phyloP scores from a whole-genome alignment of 2,329 filamentous ascomycete species.

The Fusarium palustre region DNA sequence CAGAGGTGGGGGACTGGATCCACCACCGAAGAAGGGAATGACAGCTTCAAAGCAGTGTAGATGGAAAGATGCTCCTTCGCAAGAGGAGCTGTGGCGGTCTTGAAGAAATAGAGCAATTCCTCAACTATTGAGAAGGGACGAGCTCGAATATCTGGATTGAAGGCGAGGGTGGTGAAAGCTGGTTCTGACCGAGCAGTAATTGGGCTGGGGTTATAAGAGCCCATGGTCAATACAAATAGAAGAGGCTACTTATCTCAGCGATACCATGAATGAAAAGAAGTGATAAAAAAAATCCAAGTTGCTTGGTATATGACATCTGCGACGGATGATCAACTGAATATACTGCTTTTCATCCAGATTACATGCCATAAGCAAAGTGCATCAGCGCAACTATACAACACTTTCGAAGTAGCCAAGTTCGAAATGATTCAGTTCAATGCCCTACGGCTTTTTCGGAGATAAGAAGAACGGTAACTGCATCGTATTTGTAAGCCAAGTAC shows the following conservation, averaged over 20 bases:
- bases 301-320: not conserved
- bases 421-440: not conserved
- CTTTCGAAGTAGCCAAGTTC: not conserved
- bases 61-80: constrained; percentile 8
- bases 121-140: constrained; percentile 10
- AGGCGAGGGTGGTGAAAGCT: not conserved
- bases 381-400: not conserved
- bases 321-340: not conserved
- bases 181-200: not conserved
- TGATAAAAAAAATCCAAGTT: not conserved
- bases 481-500: too few species aligned
- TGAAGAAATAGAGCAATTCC: constrained; percentile 3
- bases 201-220: not conserved
- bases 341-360: not conserved
- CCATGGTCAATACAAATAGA: not conserved
- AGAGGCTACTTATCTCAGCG: not conserved
- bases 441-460: not conserved
- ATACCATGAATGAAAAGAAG: not conserved
- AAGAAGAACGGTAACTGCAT: not conserved
- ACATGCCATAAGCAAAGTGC: not conserved
- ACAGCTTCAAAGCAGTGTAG: not conserved
- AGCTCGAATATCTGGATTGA: not conserved
- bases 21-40: not conserved
- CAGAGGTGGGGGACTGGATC: constrained; percentile 4
- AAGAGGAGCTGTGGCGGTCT: not conserved